Evolutionary conservation across 2,329 filamentous ascomycete species (phyloP), one percentile per base, ranked within the genome.

Genomic region (Xylaria multiplex): DNA sequence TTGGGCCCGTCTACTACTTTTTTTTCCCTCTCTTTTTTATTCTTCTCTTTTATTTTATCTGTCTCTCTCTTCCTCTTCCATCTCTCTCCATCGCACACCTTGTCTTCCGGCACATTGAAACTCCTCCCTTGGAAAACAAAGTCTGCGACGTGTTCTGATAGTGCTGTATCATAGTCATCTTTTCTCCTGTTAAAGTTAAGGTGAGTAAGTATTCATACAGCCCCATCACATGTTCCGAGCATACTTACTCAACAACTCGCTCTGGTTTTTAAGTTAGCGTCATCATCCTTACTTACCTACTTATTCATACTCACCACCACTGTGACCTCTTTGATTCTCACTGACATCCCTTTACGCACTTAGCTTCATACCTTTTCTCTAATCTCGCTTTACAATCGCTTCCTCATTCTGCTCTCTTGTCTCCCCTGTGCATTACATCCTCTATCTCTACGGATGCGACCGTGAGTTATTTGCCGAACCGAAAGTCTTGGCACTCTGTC

Each of bases 391-490:
- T 57, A 65, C 59, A 60, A 35, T 22, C n/a, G 37, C 55, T 59
- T 63, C 42, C 22, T 42, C 35, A n/a, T 42, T 56, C 40, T 59
- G 43, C 37, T 50, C 37, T 54, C 27, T 27, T 13, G 30, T 63
- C 49, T 59, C 30, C 54, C 37, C 19, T 53, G 42, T 24, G 52
- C 14, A 48, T 65, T 49, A 32, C 48, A 37, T 56, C 42, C 42
- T 55, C 48, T 62, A 22, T 19, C 55, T 62, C 48, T 57, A 50
- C 59, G 40, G 62, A 66, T 68, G 62, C 62, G 63, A 57, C 62
- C 46, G 62, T 69, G 67, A 65, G 59, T 63, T 43, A 62, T 67
- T 64, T 69, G 62, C 65, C 65, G 62, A 68, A 62, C 30, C 43
- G 45, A 52, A 35, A 32, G 46, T 46, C 67, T 69, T 69, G 65